These are phyloP conservation scores for Sugiyamaella lignohabitans DNA, from an alignment of 805 yeast genomes.

Conservation along the genomic window DNA sequence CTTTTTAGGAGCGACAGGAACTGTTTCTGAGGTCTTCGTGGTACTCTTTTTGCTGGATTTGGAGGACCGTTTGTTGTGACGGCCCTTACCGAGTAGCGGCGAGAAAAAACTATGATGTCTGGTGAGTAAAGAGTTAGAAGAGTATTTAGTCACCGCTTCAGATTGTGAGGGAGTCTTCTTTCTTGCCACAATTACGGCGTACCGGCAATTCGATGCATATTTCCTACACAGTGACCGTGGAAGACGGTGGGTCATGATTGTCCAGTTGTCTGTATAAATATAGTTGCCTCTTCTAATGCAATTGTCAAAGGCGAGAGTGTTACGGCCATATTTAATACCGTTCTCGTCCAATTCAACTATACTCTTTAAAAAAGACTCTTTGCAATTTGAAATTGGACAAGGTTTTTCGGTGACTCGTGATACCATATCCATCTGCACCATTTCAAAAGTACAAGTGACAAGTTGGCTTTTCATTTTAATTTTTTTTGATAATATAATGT, in stretches of 20 bases:
- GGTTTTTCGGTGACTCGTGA: slow-evolving; percentile 1
- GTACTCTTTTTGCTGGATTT: too few relatives aligned
- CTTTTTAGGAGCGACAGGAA: slow-evolving; percentile 3
- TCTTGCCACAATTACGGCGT: neutral
- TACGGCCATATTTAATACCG: neutral
- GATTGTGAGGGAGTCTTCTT: neutral
- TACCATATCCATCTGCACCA: slow-evolving; percentile 13
- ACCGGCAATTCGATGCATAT: slow-evolving; percentile 1
- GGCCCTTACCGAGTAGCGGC: neutral
- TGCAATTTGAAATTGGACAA: neutral
- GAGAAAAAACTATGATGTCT: neutral
- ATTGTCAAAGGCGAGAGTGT: neutral
- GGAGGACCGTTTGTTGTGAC: neutral
- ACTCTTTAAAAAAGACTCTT: neutral
- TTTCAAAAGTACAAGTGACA: slow-evolving; percentile 6
- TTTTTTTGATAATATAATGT: neutral
- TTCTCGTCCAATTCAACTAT: neutral
- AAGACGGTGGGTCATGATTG: slow-evolving; percentile 6
- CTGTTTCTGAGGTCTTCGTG: neutral
- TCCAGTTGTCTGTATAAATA: slow-evolving; percentile 5
- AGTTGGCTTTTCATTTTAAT: slow-evolving; percentile 1
- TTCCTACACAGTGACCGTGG: slow-evolving; percentile 1
- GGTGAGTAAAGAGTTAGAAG: neutral
- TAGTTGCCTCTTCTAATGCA: neutral
- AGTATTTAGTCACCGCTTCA: neutral